Evolutionary conservation across 257 asterid species (phyloP), one percentile per base, ranked within the genome.

Genomic region (Nicotiana undulata): DNA sequence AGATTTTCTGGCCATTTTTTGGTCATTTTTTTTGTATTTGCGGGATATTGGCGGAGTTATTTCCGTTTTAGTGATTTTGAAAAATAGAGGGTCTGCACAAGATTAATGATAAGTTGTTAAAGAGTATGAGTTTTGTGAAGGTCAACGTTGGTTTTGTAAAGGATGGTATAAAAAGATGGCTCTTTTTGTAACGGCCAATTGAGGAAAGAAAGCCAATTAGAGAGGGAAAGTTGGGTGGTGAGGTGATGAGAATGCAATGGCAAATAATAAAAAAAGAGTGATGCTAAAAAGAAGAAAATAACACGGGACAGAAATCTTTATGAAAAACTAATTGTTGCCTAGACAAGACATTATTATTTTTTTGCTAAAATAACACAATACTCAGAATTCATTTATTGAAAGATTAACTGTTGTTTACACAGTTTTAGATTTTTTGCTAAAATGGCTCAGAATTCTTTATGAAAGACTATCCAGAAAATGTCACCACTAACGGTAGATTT

Each of bases 81-180:
- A 46, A 60, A 59, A 44, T 32, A 66, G 66, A 70, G 81, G 80
- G 63, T 5, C 32, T 26, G 22, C 51, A 67, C 85, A 64, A 44
- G 88, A 75, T n/a, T n/a, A n/a, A 76, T 70, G 78, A 81, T 81
- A 58, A 77, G 44, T 52, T 20, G 53, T 81, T 2, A 17, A 65
- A 81, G 64, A 31, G 88, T 86, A 85, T 85, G 85, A 79, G 80
- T 84, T 84, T 80, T 88, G 83, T 87, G 90, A 79, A 76, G 85
- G 76, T 37, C 31, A 29, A 29, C 2, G 77, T 85, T 56, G 82
- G 82, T 79, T 46, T 29, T 49, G 4, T 9, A 24, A 22, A 44
- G 83, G 76, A 83, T 74, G 46, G 63, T 58, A 24, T 18, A 61
- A 7, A 64, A 55, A 34, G 37, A 44, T 4, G 55, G 86, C 28